Conservation (phyloP, 208 protist genomes). For the Porcisia hertigi region DNA sequence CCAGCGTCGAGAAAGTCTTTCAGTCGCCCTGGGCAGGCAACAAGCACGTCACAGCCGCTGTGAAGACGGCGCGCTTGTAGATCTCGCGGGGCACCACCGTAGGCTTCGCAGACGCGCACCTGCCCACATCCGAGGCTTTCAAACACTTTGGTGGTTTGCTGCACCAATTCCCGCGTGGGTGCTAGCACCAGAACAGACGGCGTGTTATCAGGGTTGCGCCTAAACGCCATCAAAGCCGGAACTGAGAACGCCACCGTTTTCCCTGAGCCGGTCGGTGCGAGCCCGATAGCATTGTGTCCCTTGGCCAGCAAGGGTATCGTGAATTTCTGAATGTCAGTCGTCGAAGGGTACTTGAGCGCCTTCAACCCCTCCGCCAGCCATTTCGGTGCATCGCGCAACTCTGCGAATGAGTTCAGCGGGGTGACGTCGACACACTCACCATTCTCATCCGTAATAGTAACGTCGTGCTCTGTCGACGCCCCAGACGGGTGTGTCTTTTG, state of each 20-base stretch:
- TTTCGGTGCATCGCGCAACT: slow-evolving; percentile 51
- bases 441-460: slow-evolving; percentile 57
- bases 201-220: slow-evolving; percentile 46
- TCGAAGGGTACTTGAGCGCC: slow-evolving; percentile 55
- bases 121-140: slow-evolving; percentile 43
- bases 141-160: slow-evolving; percentile 98
- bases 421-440: slow-evolving; percentile 48
- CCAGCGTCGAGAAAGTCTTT: slow-evolving; percentile 94
- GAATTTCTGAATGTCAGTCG: slow-evolving; percentile 88
- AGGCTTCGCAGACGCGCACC: slow-evolving; percentile 78
- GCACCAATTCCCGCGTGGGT: slow-evolving; percentile 98
- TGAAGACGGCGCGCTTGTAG: slow-evolving; percentile 60
- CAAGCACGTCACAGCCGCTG: slow-evolving; percentile 88
- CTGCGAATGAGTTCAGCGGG: slow-evolving; percentile 66
- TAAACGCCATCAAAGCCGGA: slow-evolving; percentile 77
- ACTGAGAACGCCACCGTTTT: slow-evolving; percentile 99
- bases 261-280: slow-evolving; percentile 97
- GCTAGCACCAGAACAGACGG: slow-evolving; percentile 96
- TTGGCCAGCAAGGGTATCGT: slow-evolving; percentile 85
- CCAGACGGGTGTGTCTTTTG: not conserved
- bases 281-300: slow-evolving; percentile 96
- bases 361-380: slow-evolving; percentile 70
- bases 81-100: slow-evolving; percentile 75
- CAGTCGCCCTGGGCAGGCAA: slow-evolving; percentile 99
- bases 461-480: slow-evolving; percentile 28